These are phyloP conservation scores for Dendrobium nobile DNA, from an alignment of 106 monocot genomes.

Conservation along the genomic window DNA sequence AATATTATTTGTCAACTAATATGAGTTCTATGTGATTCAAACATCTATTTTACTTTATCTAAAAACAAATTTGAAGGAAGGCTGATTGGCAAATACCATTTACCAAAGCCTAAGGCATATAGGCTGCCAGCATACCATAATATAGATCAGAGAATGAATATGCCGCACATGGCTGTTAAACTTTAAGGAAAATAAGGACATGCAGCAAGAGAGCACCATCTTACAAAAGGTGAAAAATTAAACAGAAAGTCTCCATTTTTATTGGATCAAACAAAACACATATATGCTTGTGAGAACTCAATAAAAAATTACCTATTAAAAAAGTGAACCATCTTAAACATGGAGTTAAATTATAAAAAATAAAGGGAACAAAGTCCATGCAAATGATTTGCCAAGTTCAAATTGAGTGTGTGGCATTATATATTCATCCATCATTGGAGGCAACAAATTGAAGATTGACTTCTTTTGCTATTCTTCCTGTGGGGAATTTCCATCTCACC, in stretches of 20 bases:
- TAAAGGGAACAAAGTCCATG: slow-evolving; percentile 15
- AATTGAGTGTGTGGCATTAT: slow-evolving; percentile 43
- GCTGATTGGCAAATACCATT: not conserved
- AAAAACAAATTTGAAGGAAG: not conserved
- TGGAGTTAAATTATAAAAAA: not conserved
- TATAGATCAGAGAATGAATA: slow-evolving; percentile 46
- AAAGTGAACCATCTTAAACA: not conserved
- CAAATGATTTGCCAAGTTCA: slow-evolving; percentile 51
- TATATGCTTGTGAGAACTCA: not conserved
- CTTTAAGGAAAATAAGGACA: slow-evolving; percentile 9
- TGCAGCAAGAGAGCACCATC: not conserved
- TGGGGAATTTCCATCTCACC: slow-evolving; percentile 26
- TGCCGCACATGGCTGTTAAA: slow-evolving; percentile 33
- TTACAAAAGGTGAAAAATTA: not conserved
- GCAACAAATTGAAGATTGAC: slow-evolving; percentile 17
- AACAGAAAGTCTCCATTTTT: not conserved
- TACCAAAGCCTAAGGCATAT: slow-evolving; percentile 44
- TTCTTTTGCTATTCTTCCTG: slow-evolving; percentile 27
- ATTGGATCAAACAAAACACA: not conserved
- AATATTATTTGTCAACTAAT: not conserved
- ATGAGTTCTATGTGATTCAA: not conserved
- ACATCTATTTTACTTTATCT: not conserved
- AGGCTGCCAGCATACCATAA: slow-evolving; percentile 30
- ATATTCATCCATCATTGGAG: slow-evolving; percentile 34
- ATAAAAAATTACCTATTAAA: not conserved